phyloP scores from a whole-genome alignment of 2,329 filamentous ascomycete genomes.

The Fusarium chuoi region DNA sequence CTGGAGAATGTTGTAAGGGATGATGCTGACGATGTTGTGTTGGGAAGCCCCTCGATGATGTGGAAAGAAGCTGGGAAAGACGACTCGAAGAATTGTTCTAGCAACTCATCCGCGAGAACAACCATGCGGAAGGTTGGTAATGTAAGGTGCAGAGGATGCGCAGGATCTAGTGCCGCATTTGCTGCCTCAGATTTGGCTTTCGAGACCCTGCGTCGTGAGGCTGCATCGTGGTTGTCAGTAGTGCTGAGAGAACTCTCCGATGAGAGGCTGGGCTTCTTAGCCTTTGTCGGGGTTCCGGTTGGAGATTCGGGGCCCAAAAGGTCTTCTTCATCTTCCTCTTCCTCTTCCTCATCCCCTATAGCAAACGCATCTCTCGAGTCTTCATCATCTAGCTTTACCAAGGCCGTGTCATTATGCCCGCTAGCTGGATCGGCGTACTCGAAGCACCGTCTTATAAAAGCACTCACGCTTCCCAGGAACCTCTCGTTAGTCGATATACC shows the following conservation, averaged over 20 bases:
- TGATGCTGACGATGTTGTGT: slow-evolving; percentile 54
- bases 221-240: slow-evolving; percentile 21
- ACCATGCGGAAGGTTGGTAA: slow-evolving; percentile 99
- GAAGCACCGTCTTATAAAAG: slow-evolving; percentile 95
- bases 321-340: slow-evolving; percentile 73
- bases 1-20: slow-evolving; percentile 89
- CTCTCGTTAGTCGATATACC: slow-evolving; percentile 81
- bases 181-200: slow-evolving; percentile 79
- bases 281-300: slow-evolving; percentile 53
- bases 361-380: slow-evolving; percentile 67
- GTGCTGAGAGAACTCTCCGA: slow-evolving; percentile 46
- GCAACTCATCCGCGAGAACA: slow-evolving; percentile 91
- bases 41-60: slow-evolving; percentile 73
- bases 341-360: slow-evolving; percentile 82
- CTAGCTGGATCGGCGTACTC: slow-evolving; percentile 93
- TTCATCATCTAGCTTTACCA: slow-evolving; percentile 33
- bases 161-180: slow-evolving; percentile 90
- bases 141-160: slow-evolving; percentile 93
- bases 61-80: slow-evolving; percentile 95
- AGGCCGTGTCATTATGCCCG: slow-evolving; percentile 58
- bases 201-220: slow-evolving; percentile 56
- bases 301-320: slow-evolving; percentile 69
- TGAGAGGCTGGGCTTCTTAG: slow-evolving; percentile 56
- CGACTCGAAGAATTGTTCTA: slow-evolving; percentile 97
- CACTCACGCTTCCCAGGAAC: slow-evolving; percentile 92